Conservation (phyloP, 2,329 filamentous ascomycete species). For the Curvularia sp. region DNA sequence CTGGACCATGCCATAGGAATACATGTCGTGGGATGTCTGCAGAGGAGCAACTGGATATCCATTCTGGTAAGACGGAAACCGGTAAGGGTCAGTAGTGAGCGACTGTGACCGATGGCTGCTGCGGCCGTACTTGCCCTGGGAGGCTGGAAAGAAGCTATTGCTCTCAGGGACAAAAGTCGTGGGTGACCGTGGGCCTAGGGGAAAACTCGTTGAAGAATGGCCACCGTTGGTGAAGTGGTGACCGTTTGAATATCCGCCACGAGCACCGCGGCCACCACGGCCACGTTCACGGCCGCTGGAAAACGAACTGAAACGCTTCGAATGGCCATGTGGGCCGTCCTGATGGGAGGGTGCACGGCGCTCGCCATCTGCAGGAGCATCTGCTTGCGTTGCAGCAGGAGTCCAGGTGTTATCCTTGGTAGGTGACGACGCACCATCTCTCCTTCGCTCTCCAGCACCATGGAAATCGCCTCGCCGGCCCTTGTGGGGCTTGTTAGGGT, state of each 20-base stretch:
- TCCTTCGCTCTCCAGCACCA: conserved; percentile 41
- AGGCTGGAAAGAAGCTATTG: conserved; percentile 41
- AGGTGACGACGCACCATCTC: conserved; percentile 43
- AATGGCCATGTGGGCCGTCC: conserved; percentile 42
- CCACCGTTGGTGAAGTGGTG: conserved; percentile 54
- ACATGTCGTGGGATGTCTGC: conserved; percentile 61
- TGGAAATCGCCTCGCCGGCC: conserved; percentile 42
- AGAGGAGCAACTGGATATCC: conserved; percentile 53
- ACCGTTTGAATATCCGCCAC: conserved; percentile 50
- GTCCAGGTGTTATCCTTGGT: conserved; percentile 40
- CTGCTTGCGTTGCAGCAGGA: conserved; percentile 46
- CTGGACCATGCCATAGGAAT: conserved; percentile 64
- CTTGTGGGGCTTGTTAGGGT: conserved; percentile 40
- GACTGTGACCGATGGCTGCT: conserved; percentile 66
- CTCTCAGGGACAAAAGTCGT: conserved; percentile 49
- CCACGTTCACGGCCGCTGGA: conserved; percentile 54
- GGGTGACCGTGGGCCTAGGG: conserved; percentile 47
- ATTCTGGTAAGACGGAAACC: conserved; percentile 44
- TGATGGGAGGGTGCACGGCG: conserved; percentile 37
- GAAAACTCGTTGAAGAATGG: conserved; percentile 46
- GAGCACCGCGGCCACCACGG: conserved; percentile 56
- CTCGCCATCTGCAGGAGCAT: conserved; percentile 43
- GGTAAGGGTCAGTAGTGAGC: conserved; percentile 64
- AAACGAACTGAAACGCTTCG: conserved; percentile 49
- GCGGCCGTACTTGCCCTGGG: conserved; percentile 56